Percentiles rank a stretch among this genome's conserved stretches.
Evolutionary conservation across 768 basidiomycete species (phyloP).

Genomic region (Crepidotus variabilis): DNA sequence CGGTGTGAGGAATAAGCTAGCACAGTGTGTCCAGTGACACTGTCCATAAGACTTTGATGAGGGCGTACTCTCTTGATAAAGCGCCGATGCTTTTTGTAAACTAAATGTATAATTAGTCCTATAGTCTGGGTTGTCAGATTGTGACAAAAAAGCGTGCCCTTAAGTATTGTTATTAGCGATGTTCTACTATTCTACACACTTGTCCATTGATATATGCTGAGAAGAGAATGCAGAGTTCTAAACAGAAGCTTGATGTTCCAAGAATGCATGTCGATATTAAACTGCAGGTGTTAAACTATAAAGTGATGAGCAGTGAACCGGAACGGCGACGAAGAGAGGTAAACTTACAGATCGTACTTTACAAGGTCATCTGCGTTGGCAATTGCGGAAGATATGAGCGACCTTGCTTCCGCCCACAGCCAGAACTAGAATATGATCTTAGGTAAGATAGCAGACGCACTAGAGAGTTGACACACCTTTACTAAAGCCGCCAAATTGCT

Average conservation of each 20-base stretch:
- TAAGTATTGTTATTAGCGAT: neutral
- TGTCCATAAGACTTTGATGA: no score
- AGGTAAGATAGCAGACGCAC: conserved; percentile 1
- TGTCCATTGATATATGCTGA: neutral
- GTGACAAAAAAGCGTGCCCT: no score
- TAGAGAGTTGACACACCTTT: conserved; percentile 57
- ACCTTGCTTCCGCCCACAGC: conserved; percentile 91
- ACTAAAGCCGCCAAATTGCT: conserved; percentile 81
- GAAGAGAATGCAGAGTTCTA: neutral
- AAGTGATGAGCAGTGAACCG: conserved; percentile 1
- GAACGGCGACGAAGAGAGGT: neutral
- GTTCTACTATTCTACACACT: neutral
- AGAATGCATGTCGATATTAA: conserved; percentile 1
- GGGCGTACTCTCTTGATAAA: no score
- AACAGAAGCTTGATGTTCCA: neutral
- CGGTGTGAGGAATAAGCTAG: no score
- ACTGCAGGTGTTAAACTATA: conserved; percentile 8
- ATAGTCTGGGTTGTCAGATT: no score
- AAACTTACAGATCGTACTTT: conserved; percentile 77
- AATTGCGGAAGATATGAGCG: conserved; percentile 75
- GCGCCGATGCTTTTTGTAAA: no score
- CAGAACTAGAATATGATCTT: conserved; percentile 55
- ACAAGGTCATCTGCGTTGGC: conserved; percentile 83
- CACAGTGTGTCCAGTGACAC: no score
- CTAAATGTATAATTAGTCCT: no score